Percentiles rank a stretch among this genome's conserved stretches.
phyloP scores from a whole-genome alignment of 2,329 filamentous ascomycete species.

The Aspergillus sp. region DNA sequence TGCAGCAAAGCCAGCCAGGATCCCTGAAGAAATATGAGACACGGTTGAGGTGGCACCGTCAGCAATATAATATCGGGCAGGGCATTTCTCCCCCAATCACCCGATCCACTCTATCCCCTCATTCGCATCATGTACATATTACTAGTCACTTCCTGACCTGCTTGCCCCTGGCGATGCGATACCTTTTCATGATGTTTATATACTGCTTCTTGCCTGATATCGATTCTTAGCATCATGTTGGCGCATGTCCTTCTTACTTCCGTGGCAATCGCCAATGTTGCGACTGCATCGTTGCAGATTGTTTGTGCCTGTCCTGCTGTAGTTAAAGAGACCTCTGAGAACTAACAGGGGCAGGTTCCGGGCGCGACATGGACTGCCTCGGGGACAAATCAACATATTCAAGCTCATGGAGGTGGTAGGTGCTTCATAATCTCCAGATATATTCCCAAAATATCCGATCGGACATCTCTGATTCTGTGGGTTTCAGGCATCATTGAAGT shows the following conservation, averaged over 20 bases:
- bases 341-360: constrained; percentile 31
- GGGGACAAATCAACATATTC: constrained; percentile 57
- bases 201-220: not conserved
- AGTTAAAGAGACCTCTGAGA: too few relatives aligned
- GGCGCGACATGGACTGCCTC: constrained; percentile 52
- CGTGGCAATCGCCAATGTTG: not conserved
- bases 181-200: not conserved
- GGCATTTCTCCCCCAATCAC: constrained; percentile 1
- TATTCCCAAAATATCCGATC: too few relatives aligned
- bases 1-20: not conserved
- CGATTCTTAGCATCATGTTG: not conserved
- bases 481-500: constrained; percentile 54
- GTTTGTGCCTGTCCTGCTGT: not conserved
- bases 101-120: not conserved
- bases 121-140: not conserved
- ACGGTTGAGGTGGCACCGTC: not conserved
- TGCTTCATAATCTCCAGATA: not conserved
- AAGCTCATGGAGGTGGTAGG: constrained; percentile 65
- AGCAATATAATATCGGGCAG: not conserved
- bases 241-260: not conserved
- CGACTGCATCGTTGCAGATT: constrained; percentile 13
- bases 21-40: not conserved
- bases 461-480: not conserved
- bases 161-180: not conserved
- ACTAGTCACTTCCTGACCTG: not conserved